Evolutionary conservation across 441 rosid genomes (phyloP), one percentile per base, ranked within the genome.

Genomic region (Cnidoscolus chayamansa): DNA sequence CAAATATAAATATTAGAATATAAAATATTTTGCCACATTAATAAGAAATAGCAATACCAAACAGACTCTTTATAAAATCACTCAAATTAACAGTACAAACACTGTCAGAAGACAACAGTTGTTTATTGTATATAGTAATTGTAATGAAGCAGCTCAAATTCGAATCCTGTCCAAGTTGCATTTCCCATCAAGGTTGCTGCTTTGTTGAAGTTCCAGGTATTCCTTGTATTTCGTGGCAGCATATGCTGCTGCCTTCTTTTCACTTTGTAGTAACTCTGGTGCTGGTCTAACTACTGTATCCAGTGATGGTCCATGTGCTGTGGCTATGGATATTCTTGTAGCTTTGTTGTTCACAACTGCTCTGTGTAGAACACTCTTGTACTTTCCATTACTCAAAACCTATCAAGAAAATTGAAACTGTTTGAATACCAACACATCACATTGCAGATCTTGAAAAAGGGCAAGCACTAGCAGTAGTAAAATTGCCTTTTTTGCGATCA

Each of bases 381-480:
- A 87, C 86, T 84, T 87, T 9, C 86, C 87, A 65, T 87, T 85
- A 50, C 84, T 81, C 77, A 82, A 50, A 70, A 85, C 82, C 87
- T 84, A 71, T 7, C 16, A 40, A 40, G 13, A 5, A 67, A 32
- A 58, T 0, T 3, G 25, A 30, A 30, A 25, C 25, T 25, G 25
- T 25, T 25, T 25, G 25, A 25, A 25, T 25, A 25, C 25, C 25
- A 25, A 25, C 25, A 25, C 25, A 25, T 4, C 37, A 35, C 37
- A 35, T 35, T 35, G 4, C 37, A 35, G 37, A 35, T 35, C 3
- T 35, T 35, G 37, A 4, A 4, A 35, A 35, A 35, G 37, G 37
- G 37, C 4, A 4, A 35, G 37, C 4, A 4, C 4, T 35, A 35
- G 37, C 4, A 35, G 4, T 35, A 35, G 37, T 35, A 35, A 35